Percentiles rank a stretch among this genome's conserved stretches.
Evolutionary conservation across 768 basidiomycete genomes (phyloP).

Genomic region (Boletus patriciae): DNA sequence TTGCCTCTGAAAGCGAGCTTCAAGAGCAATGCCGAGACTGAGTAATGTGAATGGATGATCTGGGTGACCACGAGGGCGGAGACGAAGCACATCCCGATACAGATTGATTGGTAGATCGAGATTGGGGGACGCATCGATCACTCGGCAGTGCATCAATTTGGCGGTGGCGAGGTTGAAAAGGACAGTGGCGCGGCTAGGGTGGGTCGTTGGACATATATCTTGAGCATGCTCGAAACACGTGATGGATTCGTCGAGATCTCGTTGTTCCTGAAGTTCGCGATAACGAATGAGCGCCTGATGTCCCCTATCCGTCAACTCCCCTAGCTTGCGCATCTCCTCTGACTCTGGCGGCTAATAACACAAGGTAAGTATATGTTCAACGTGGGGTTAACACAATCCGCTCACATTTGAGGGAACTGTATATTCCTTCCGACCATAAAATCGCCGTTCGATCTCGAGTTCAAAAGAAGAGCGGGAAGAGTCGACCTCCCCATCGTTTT

Average conservation of each 20-base stretch:
- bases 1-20: conserved; percentile 5
- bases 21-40: conserved; percentile 4
- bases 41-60: neutral
- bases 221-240: conserved; percentile 15
- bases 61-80: conserved; percentile 1
- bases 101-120: conserved; percentile 2
- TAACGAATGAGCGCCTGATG: neutral
- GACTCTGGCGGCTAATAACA: neutral
- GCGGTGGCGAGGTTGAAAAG: conserved; percentile 12
- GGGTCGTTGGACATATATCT: conserved; percentile 4
- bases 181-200: too few relatives aligned
- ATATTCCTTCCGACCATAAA: too few relatives aligned
- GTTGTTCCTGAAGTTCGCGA: neutral
- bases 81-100: conserved; percentile 1
- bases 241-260: conserved; percentile 23
- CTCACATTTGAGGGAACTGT: neutral
- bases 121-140: neutral
- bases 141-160: neutral
- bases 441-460: neutral
- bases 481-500: neutral
- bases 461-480: neutral
- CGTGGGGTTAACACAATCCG: neutral
- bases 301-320: neutral
- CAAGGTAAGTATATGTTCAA: neutral
- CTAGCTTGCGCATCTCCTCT: neutral